Percentiles rank a stretch among this genome's conserved stretches.
Conservation (phyloP, 2,329 filamentous ascomycete genomes). For the Nigrospora sphaerica region DNA sequence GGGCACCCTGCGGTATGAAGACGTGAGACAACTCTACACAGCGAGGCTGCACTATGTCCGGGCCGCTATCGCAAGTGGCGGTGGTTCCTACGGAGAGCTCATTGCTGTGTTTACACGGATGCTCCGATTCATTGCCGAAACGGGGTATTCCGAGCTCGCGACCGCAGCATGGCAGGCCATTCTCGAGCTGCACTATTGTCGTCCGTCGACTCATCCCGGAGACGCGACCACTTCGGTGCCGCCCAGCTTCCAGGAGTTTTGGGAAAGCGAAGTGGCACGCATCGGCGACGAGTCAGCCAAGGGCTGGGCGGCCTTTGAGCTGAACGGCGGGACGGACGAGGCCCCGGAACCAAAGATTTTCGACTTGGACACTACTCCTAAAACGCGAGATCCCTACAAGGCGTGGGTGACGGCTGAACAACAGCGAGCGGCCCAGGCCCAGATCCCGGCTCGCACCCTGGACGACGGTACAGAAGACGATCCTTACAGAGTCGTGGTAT, state of each 20-base stretch:
- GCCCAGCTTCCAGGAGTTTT: slow-evolving; percentile 61
- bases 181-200: slow-evolving; percentile 64
- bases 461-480: slow-evolving; percentile 75
- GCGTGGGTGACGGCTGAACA: slow-evolving; percentile 49
- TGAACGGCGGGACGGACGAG: slow-evolving; percentile 26
- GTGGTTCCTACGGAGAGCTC: slow-evolving; percentile 31
- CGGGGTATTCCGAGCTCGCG: slow-evolving; percentile 72
- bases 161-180: slow-evolving; percentile 77
- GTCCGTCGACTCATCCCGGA: slow-evolving; percentile 31
- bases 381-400: slow-evolving; percentile 38
- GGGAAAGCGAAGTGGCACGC: slow-evolving; percentile 76
- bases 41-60: slow-evolving; percentile 43
- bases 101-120: slow-evolving; percentile 68
- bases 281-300: slow-evolving; percentile 66
- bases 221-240: slow-evolving; percentile 17
- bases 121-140: slow-evolving; percentile 67
- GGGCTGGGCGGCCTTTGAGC: slow-evolving; percentile 59
- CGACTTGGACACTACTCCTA: slow-evolving; percentile 7
- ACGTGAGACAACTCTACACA: slow-evolving; percentile 52
- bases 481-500: slow-evolving; percentile 75
- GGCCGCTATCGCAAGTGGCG: slow-evolving; percentile 4
- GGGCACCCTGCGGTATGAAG: slow-evolving; percentile 59
- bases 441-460: slow-evolving; percentile 62
- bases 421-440: slow-evolving; percentile 36
- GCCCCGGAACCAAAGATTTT: slow-evolving; percentile 30